phyloP scores from a whole-genome alignment of 129 eudicot species.

The Pittosporum tobira region DNA sequence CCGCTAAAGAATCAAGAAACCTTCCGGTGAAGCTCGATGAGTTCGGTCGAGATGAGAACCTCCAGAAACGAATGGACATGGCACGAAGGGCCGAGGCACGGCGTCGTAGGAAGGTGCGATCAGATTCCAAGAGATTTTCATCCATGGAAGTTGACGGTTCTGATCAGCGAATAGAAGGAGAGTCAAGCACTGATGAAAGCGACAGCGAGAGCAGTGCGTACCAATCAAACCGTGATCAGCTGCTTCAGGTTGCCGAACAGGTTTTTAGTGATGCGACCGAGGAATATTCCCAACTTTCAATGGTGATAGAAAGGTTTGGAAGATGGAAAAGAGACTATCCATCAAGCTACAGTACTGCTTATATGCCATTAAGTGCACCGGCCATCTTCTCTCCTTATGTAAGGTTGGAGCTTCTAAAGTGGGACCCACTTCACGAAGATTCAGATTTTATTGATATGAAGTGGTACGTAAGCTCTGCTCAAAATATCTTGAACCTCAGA shows the following conservation, averaged over 20 bases:
- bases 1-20: slow-evolving; percentile 39
- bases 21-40: slow-evolving; percentile 80
- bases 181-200: slow-evolving; percentile 95
- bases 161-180: slow-evolving; percentile 64
- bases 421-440: slow-evolving; percentile 97
- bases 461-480: slow-evolving; percentile 73
- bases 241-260: slow-evolving; percentile 77
- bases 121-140: slow-evolving; percentile 51
- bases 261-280: slow-evolving; percentile 83
- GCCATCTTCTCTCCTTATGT: slow-evolving; percentile 92
- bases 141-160: slow-evolving; percentile 37
- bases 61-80: slow-evolving; percentile 75
- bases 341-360: slow-evolving; percentile 76
- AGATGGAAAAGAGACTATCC: slow-evolving; percentile 69
- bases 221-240: slow-evolving; percentile 60
- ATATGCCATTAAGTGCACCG: slow-evolving; percentile 73
- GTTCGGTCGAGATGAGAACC: slow-evolving; percentile 74
- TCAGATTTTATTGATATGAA: slow-evolving; percentile 83
- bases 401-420: slow-evolving; percentile 94
- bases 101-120: slow-evolving; percentile 42
- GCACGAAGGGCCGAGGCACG: slow-evolving; percentile 67
- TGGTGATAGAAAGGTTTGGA: slow-evolving; percentile 67
- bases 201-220: slow-evolving; percentile 75
- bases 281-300: slow-evolving; percentile 66
- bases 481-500: slow-evolving; percentile 42